phyloP scores from a whole-genome alignment of 2,329 filamentous ascomycete genomes.

The Xylaria sp. region DNA sequence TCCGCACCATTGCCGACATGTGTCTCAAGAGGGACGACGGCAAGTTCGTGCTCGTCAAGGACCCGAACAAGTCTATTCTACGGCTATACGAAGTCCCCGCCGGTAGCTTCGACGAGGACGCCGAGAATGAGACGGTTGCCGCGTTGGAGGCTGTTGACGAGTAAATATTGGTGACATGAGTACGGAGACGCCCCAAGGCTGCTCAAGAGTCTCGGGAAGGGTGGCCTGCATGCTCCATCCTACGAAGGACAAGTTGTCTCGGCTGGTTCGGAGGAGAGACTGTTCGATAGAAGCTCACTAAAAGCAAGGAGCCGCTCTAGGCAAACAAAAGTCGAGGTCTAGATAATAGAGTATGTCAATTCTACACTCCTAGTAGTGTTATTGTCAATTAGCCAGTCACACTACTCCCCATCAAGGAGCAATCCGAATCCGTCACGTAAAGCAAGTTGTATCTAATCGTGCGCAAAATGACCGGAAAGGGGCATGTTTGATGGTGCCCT shows the following conservation, averaged over 20 bases:
- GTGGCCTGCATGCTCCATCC: background rate
- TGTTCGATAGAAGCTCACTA: background rate
- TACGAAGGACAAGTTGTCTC: background rate
- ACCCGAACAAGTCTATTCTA: conserved; percentile 96
- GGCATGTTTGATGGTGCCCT: too few species aligned
- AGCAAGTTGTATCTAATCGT: background rate
- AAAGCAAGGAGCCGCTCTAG: background rate
- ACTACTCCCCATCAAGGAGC: background rate
- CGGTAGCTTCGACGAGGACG: conserved; percentile 88
- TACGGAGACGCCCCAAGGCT: background rate
- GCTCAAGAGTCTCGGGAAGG: background rate
- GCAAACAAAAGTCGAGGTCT: background rate
- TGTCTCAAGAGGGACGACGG: conserved; percentile 75
- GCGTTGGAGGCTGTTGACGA: conserved; percentile 48
- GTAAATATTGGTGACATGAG: conserved; percentile 21
- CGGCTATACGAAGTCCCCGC: conserved; percentile 89
- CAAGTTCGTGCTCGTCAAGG: conserved; percentile 82
- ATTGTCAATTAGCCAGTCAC: background rate
- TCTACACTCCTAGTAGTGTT: too few species aligned
- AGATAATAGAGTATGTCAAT: too few species aligned
- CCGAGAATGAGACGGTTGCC: conserved; percentile 67
- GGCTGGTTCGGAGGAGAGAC: background rate
- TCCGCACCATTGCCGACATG: conserved; percentile 97
- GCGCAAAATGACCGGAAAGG: background rate
- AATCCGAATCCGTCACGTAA: background rate